Conservation (phyloP, 352 stramenopile species). For the Phytophthora sp. region DNA sequence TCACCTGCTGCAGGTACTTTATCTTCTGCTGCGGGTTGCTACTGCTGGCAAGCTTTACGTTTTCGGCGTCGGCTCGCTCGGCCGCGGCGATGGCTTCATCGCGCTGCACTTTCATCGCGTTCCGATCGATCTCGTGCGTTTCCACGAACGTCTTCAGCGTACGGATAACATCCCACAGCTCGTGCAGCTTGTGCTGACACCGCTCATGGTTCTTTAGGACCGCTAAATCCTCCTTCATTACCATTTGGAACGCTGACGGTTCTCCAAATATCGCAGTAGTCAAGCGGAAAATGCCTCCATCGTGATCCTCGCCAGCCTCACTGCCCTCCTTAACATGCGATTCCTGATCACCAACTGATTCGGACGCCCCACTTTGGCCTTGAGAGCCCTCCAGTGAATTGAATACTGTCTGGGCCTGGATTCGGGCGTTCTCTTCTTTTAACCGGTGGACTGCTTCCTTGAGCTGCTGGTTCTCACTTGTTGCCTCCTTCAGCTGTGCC, state of each 20-base stretch:
- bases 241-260: conserved; percentile 29
- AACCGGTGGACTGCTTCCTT: conserved; percentile 20
- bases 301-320: conserved; percentile 3
- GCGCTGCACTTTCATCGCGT: conserved; percentile 55
- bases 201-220: conserved; percentile 50
- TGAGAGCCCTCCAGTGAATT: neutral
- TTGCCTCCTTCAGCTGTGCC: conserved; percentile 16
- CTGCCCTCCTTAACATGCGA: neutral
- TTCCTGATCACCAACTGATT: neutral
- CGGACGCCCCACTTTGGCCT: neutral
- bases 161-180: conserved; percentile 70
- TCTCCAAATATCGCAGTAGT: conserved; percentile 26
- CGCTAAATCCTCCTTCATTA: conserved; percentile 30
- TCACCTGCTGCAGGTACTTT: conserved; percentile 74
- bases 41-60: conserved; percentile 60
- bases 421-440: conserved; percentile 21
- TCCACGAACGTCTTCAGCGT: conserved; percentile 70
- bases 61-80: conserved; percentile 62
- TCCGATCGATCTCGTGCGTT: conserved; percentile 57
- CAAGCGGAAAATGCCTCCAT: conserved; percentile 14
- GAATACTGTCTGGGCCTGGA: conserved; percentile 7
- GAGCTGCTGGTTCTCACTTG: conserved; percentile 32
- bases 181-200: conserved; percentile 70
- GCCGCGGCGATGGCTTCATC: conserved; percentile 64
- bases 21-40: conserved; percentile 77